A percentile compares a stretch with the other conserved stretches of the same genome.
Evolutionary conservation across 805 yeast genomes (phyloP).

Genomic region (Cyberlindnera japonica): DNA sequence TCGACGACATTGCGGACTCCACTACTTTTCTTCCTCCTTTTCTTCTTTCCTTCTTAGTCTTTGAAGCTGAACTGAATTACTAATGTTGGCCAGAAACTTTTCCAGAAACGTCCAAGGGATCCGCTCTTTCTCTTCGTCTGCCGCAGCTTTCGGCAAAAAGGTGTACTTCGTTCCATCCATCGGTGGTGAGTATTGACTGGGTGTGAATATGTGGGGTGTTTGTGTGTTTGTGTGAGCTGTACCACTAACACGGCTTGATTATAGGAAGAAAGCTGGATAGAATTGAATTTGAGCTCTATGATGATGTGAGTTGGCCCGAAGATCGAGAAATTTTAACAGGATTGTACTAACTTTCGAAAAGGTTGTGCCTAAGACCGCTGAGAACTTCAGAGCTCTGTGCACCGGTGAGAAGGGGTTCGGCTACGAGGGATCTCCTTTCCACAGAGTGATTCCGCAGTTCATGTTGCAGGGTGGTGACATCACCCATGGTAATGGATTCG

Average conservation of each 20-base stretch:
- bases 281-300: slow-evolving; percentile 32
- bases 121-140: slow-evolving; percentile 25
- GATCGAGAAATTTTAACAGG: background rate
- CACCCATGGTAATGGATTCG: slow-evolving; percentile 84
- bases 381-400: slow-evolving; percentile 75
- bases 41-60: background rate
- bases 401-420: slow-evolving; percentile 80
- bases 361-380: slow-evolving; percentile 71
- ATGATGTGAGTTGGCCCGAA: slow-evolving; percentile 21
- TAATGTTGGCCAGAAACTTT: slow-evolving; percentile 18
- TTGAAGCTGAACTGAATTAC: background rate
- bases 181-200: slow-evolving; percentile 33
- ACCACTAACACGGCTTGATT: background rate
- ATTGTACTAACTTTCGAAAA: slow-evolving; percentile 4
- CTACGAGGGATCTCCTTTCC: slow-evolving; percentile 81
- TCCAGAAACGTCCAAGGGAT: slow-evolving; percentile 14
- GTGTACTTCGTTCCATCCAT: slow-evolving; percentile 55
- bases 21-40: background rate
- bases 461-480: slow-evolving; percentile 97
- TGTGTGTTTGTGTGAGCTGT: background rate
- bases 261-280: slow-evolving; percentile 39
- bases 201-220: background rate
- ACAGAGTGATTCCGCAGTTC: slow-evolving; percentile 91
- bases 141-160: slow-evolving; percentile 40
- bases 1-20: too few species aligned